Evolutionary conservation across 1,139 yeast species (phyloP), one percentile per base, ranked within the genome.

Genomic region (Geotrichum histeridarum): DNA sequence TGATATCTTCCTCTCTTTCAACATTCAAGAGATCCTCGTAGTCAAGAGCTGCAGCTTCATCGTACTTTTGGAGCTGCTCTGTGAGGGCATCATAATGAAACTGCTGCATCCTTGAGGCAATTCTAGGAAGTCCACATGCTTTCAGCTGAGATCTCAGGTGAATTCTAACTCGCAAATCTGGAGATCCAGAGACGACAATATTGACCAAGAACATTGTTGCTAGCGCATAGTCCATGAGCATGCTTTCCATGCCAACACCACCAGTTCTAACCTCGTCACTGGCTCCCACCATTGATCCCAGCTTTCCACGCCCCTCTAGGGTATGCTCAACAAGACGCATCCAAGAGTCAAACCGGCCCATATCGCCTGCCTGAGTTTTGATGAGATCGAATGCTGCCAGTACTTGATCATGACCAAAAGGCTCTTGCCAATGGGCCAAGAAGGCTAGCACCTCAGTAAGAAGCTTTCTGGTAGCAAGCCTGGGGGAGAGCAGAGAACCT

Each of bases 241-340:
- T 82, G 59, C 81, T 82, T 65, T 90, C 96, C 37, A 84, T 79
- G 2, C 75, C 71, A 1, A 77, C 67, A 0, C 88, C 88, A 9
- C 80, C 77, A 11, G 80, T 74, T 58, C 83, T 82, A 55, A 83
- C 77, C 61, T 93, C 98, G 14, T 86, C 95, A 59, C 91, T 84
- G 0, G 97, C 96, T 1, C 97, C 97, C 8, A 93, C 98, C 63
- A 85, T 71, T 0, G 96, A 87, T 14, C 96, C 95, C 77, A 86
- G 77, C 63, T 83, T 85, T 11, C 98, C 98, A 62, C 93, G 77
- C 1, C 97, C 97, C 59, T 86, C 91, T 52, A 93, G 67, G 0
- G 95, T 83, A 55, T 81, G 79, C 56, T 81, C 86, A 5, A 89
- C 85, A 11, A 85, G 75, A 61, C 78, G 75, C 51, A 91, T 68